A percentile compares a stretch with the other conserved stretches of the same genome.
phyloP scores from a whole-genome alignment of 1,284 basidiomycete species.

The Serendipita sp. region DNA sequence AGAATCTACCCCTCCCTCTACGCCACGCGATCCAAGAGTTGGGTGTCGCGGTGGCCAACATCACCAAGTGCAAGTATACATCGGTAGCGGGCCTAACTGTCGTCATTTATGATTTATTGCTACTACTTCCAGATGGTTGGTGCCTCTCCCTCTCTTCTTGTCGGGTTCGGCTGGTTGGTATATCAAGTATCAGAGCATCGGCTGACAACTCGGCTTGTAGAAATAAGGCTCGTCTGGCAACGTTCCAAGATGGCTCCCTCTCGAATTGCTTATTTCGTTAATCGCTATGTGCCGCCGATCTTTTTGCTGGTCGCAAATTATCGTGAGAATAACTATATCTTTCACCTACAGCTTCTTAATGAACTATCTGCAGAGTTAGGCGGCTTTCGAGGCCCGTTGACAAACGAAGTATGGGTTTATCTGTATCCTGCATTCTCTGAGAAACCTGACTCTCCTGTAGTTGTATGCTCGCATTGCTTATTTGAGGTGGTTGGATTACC shows the following conservation, averaged over 20 bases:
- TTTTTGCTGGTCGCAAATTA: slow-evolving; percentile 2
- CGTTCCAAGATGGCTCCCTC: not conserved
- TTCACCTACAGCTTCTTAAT: not conserved
- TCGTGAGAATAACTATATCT: not conserved
- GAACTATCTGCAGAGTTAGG: not conserved
- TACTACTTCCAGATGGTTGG: not conserved
- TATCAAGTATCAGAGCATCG: not conserved
- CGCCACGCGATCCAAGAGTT: not conserved
- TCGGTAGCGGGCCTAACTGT: not conserved
- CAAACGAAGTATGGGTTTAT: not conserved
- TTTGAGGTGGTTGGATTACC: not conserved
- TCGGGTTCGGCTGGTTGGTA: too few species aligned
- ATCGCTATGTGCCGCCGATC: slow-evolving; percentile 1
- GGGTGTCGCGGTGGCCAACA: not conserved
- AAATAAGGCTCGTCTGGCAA: not conserved
- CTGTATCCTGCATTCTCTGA: not conserved
- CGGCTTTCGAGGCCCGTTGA: not conserved
- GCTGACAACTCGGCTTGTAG: not conserved
- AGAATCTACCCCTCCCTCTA: too few species aligned
- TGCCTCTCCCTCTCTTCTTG: not conserved
- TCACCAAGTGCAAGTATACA: not conserved
- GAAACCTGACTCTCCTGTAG: not conserved
- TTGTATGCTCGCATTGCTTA: not conserved
- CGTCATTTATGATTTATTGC: not conserved
- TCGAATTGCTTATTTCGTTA: not conserved